phyloP scores from a whole-genome alignment of 257 asterid genomes.

The Solanum medicagineum region DNA sequence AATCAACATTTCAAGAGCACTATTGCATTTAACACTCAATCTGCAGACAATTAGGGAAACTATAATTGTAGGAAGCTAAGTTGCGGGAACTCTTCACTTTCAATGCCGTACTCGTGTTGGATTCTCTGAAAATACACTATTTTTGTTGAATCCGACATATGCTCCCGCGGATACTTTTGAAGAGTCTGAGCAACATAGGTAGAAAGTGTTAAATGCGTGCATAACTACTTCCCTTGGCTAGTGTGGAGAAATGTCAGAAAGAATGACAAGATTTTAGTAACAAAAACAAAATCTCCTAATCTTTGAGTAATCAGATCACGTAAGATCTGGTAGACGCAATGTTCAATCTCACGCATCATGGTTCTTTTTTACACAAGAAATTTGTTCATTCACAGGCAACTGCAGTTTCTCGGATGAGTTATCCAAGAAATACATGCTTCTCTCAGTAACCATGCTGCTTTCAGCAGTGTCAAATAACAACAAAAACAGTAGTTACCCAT shows the following conservation, averaged over 20 bases:
- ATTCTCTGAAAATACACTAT: too few species aligned
- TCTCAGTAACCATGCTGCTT: neutral
- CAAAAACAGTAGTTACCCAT: neutral
- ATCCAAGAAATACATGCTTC: neutral
- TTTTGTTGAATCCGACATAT: too few species aligned
- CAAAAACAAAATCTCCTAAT: too few species aligned
- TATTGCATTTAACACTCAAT: neutral
- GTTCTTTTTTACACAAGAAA: neutral
- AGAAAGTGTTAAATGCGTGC: neutral
- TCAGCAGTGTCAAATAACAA: neutral
- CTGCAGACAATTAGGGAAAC: neutral
- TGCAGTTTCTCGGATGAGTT: neutral
- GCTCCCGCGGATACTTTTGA: too few species aligned
- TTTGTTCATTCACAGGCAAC: neutral
- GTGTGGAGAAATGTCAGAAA: neutral
- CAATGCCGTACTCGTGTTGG: too few species aligned
- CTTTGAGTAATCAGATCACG: neutral
- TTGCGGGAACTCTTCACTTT: too few species aligned
- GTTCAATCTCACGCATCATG: neutral
- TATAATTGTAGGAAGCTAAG: neutral
- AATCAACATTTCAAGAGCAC: neutral
- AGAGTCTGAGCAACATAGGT: neutral
- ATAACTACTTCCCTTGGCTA: neutral
- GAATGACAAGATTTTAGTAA: neutral
- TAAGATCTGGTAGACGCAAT: neutral